Evolutionary conservation across 768 basidiomycete genomes (phyloP), one percentile per base, ranked within the genome.

Genomic region (Phanerochaete sordida): DNA sequence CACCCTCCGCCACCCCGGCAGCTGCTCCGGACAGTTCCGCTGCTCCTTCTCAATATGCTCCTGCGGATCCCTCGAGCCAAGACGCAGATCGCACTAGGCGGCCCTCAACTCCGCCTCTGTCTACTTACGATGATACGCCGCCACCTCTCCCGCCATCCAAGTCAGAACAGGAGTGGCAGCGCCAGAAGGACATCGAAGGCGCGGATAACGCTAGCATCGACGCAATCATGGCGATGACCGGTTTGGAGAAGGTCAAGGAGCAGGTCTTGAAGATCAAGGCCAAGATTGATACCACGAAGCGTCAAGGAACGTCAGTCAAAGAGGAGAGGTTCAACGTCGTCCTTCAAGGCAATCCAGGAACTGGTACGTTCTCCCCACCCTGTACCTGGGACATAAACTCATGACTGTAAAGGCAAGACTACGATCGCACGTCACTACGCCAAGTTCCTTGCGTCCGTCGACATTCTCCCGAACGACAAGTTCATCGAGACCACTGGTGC

Each of bases 281-380:
- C 13, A 84, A 81, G 64, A 80, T 90, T 11, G 86, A 87, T 21
- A 72, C 76, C 0, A 73, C 76, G 28, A 72, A 68, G n/a, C 78
- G 87, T 8, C 88, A 90, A 70, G 75, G 74, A 16, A 71, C 77
- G 0, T 77, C 84, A 5, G 61, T 85, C 15, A 76, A 80, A 26
- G 75, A 77, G 28, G 85, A 88, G 56, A 74, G 87, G 0, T 82
- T 85, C 67, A 88, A 89, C 68, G 76, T 81, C 21, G 79, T 77
- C 13, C 73, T 90, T 13, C 79, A 87, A 0, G 88, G 88, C 15
- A 90, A 90, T 65, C 88, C 88, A 3, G 88, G 88, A 9, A 90
- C 88, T 69, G 88, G 88, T 88, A 58, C 62, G n/a, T 3, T 54
- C 3, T 19, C 9, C 21, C 28, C 19, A 31, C 7, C 3, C 30